Base-by-base conservation (phyloP, 495 filamentous ascomycete genomes). In the Parachaetomium inaequale region DNA sequence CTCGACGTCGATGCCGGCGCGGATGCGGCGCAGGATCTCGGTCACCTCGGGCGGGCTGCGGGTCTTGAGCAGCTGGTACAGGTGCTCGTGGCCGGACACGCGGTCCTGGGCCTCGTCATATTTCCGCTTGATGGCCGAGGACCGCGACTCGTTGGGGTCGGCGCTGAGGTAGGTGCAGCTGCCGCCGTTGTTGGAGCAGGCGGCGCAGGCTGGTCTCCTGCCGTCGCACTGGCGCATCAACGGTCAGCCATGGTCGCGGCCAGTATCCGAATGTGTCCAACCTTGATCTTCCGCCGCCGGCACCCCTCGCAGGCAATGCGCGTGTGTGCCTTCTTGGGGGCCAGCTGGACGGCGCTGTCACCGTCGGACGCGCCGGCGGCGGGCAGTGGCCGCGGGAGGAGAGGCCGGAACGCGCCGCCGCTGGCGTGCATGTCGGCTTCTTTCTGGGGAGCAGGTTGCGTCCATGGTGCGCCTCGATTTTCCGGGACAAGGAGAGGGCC, bases 41-140 rank as follows among this genome's bases (percentile, higher is more conserved):
- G 59, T 31, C 50, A 70, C 67, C 15, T 77, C 73, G 26, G 45
- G 47, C 10, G 67, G 59, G 26, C 68, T 49, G 26, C 66, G 66
- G 29, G 62, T 67, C 54, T 71, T 61, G 17, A 77, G 64, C 3
- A 74, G 32, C 4, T 63, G 63, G 55, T 64, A 75, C 23, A 77
- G 52, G 54, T 72, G 65, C 63, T 75, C 68, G 58, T 70, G 69
- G 3, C 64, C 59, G 5, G 70, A 67, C n/a, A 68, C 65, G 15
- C 67, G 70, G 47, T 55, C 57, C 31, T 71, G 70, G n/a, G 74
- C 49, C 58, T 76, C 73, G 58, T 43, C 63, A 50, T 68, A 69
- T 56, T 74, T 77, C 19, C 75, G 69, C 66, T 75, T 77, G 34
- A 74, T 55, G 28, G 72, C 75, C 47, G 74, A 69, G 2, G 73